Percentiles rank a stretch among this genome's conserved stretches.
phyloP scores from a whole-genome alignment of 1,284 basidiomycete genomes.

The Cystobasidium pallidum region DNA sequence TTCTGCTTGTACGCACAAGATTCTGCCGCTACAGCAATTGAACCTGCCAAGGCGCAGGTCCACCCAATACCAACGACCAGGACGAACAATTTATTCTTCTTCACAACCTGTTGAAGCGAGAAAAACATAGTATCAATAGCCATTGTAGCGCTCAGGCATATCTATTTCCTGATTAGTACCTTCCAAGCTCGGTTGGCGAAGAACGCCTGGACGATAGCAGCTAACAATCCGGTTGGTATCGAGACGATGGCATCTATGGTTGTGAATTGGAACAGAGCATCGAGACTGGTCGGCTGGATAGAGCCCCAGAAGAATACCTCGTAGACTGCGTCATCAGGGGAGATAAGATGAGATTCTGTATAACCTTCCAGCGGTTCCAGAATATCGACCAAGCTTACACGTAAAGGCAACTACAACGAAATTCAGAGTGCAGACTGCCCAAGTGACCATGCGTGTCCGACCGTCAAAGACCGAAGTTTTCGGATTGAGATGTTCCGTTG shows the following conservation, averaged over 20 bases:
- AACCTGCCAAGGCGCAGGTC: slow-evolving; percentile 10
- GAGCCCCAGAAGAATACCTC: slow-evolving; percentile 28
- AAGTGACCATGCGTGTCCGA: background rate
- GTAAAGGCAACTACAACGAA: slow-evolving; percentile 4
- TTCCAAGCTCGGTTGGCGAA: slow-evolving; percentile 35
- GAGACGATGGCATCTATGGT: slow-evolving; percentile 26
- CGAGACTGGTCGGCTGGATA: slow-evolving; percentile 1
- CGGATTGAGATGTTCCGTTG: slow-evolving; percentile 1
- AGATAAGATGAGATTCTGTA: background rate
- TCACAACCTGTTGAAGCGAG: slow-evolving; percentile 6
- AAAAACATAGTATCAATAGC: background rate
- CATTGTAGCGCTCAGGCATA: background rate
- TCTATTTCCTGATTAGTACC: background rate
- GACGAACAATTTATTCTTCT: slow-evolving; percentile 9
- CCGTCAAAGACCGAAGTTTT: slow-evolving; percentile 7
- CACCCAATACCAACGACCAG: background rate
- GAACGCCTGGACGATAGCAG: slow-evolving; percentile 14
- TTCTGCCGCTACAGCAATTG: slow-evolving; percentile 2
- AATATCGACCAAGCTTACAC: background rate
- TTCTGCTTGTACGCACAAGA: background rate
- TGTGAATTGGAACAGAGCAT: slow-evolving; percentile 21
- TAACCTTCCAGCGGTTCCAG: background rate
- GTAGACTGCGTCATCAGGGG: slow-evolving; percentile 10
- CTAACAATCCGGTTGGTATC: slow-evolving; percentile 20
- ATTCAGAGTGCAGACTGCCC: background rate